A percentile compares a stretch with the other conserved stretches of the same genome.
phyloP scores from a whole-genome alignment of 768 basidiomycete species.

The Ramaria rubella region DNA sequence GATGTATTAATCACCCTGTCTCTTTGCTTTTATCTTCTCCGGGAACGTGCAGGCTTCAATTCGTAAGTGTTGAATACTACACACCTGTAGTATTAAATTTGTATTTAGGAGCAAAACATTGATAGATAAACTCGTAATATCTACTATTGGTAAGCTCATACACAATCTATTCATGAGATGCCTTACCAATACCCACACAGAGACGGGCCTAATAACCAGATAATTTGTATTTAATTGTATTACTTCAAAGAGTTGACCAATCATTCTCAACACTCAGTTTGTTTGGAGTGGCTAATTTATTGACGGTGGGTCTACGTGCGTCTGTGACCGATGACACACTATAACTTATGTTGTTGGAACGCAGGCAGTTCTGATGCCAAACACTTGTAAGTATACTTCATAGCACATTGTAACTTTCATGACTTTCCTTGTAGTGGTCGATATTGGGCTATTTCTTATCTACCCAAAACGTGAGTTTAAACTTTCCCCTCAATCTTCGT shows the following conservation, averaged over 20 bases:
- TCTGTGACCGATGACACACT: no score
- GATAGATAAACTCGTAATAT: not conserved
- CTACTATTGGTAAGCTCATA: not conserved
- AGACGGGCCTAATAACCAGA: not conserved
- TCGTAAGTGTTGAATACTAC: not conserved
- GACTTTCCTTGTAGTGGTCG: not conserved
- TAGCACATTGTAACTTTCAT: no score
- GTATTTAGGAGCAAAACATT: not conserved
- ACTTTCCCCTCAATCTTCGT: no score
- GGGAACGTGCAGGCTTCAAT: not conserved
- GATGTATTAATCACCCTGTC: not conserved
- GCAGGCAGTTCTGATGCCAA: not conserved
- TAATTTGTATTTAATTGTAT: not conserved
- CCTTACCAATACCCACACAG: not conserved
- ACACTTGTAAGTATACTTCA: not conserved
- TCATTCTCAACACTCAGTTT: no score
- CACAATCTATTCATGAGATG: not conserved
- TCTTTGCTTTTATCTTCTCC: not conserved
- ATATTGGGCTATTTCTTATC: not conserved
- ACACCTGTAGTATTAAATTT: no score
- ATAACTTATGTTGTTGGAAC: no score
- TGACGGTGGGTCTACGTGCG: not conserved
- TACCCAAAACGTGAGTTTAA: conserved; percentile 2
- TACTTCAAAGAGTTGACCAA: no score
- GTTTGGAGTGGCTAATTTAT: not conserved